phyloP scores from a whole-genome alignment of 2,329 filamentous ascomycete species.

The Phialophora verrucosa region DNA sequence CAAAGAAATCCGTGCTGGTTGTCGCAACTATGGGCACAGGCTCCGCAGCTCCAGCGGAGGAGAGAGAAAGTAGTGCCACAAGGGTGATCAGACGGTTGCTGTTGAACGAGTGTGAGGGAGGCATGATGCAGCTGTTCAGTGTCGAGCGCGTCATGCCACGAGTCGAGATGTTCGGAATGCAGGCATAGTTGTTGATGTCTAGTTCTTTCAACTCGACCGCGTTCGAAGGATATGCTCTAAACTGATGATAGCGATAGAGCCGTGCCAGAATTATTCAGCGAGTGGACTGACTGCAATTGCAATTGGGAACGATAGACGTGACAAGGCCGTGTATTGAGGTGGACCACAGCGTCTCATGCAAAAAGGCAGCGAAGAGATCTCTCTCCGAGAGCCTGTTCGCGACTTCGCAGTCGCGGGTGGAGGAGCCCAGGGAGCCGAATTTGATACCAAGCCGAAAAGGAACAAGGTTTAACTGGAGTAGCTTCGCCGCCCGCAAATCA shows the following conservation, averaged over 20 bases:
- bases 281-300: slow-evolving; percentile 9
- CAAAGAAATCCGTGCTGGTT: slow-evolving; percentile 35
- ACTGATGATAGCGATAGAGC: neutral
- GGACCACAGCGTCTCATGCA: neutral
- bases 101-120: neutral
- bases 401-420: neutral
- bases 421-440: neutral
- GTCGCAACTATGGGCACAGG: slow-evolving; percentile 33
- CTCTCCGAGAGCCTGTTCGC: neutral
- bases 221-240: neutral
- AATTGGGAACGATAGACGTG: slow-evolving; percentile 10
- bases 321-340: neutral
- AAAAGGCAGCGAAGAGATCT: neutral
- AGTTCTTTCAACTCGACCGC: neutral
- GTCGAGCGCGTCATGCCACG: slow-evolving; percentile 25
- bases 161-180: neutral
- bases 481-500: slow-evolving; percentile 3
- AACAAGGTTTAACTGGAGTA: neutral
- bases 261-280: neutral
- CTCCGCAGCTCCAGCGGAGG: slow-evolving; percentile 2
- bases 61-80: slow-evolving; percentile 8
- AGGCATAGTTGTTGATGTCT: slow-evolving; percentile 14
- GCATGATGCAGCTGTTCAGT: neutral
- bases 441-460: slow-evolving; percentile 1
- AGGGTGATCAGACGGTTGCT: slow-evolving; percentile 13